Evolutionary conservation across 306 rosid genomes (phyloP).

Genomic region (Prunus dulcis): DNA sequence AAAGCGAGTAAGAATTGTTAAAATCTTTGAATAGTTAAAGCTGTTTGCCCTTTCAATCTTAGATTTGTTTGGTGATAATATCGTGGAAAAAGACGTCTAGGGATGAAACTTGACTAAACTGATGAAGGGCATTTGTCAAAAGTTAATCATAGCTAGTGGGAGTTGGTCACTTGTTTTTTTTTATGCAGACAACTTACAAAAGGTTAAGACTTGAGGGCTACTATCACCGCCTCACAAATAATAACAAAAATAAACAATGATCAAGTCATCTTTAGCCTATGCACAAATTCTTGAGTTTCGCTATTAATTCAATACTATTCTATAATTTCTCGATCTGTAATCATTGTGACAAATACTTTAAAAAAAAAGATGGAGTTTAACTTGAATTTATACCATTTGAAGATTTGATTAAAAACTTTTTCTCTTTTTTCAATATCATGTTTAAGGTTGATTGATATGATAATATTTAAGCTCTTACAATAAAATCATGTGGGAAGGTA

Average conservation of each 20-base stretch:
- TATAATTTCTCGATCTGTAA: no score
- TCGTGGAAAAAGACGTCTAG: constrained; percentile 1
- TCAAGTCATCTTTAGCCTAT: constrained; percentile 24
- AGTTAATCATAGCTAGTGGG: constrained; percentile 48
- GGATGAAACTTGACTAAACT: constrained; percentile 16
- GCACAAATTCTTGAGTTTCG: constrained; percentile 3
- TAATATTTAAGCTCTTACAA: background rate
- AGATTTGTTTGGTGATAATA: background rate
- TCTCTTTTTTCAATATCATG: background rate
- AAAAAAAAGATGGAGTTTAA: background rate
- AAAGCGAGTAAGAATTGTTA: background rate
- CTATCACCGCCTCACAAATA: constrained; percentile 30
- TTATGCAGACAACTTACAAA: constrained; percentile 17
- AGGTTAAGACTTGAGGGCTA: constrained; percentile 23
- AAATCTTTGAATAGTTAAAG: background rate
- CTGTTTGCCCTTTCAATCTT: constrained; percentile 17
- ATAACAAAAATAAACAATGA: constrained; percentile 50
- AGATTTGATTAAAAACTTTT: background rate
- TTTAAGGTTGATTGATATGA: background rate
- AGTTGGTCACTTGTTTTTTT: constrained; percentile 41
- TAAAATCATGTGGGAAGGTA: constrained; percentile 4
- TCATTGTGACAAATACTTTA: background rate
- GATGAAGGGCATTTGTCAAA: constrained; percentile 32
- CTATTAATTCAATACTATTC: background rate
- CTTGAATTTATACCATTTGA: background rate